phyloP scores from a whole-genome alignment of 1,284 basidiomycete species.

The Leccinum brunneo-olivaceum region DNA sequence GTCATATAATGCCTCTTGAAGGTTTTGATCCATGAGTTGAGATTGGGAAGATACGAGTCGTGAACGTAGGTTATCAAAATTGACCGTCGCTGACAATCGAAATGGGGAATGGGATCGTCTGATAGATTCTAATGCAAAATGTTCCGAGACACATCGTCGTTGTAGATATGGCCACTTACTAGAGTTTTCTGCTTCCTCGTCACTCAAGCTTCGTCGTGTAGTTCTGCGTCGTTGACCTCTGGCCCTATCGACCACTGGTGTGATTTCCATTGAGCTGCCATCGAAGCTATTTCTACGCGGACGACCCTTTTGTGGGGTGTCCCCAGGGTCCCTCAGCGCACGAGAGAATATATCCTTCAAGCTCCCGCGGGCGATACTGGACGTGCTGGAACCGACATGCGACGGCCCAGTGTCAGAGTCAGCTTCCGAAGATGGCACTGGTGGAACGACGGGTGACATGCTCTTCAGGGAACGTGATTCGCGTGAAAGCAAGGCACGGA shows the following conservation, averaged over 20 bases:
- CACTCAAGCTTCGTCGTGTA: slow-evolving; percentile 55
- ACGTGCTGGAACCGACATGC: slow-evolving; percentile 34
- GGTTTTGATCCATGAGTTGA: slow-evolving; percentile 31
- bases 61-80: slow-evolving; percentile 45
- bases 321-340: slow-evolving; percentile 53
- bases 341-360: slow-evolving; percentile 57
- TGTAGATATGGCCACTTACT: slow-evolving; percentile 37
- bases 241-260: slow-evolving; percentile 40
- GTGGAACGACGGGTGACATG: slow-evolving; percentile 29
- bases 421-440: slow-evolving; percentile 40
- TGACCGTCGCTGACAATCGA: slow-evolving; percentile 38
- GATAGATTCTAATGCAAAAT: slow-evolving; percentile 25
- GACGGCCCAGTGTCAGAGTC: slow-evolving; percentile 58
- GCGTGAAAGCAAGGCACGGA: slow-evolving; percentile 49
- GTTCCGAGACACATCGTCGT: slow-evolving; percentile 4
- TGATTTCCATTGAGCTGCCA: slow-evolving; percentile 53
- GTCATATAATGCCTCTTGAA: slow-evolving; percentile 27
- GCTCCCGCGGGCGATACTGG: slow-evolving; percentile 49
- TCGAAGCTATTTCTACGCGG: slow-evolving; percentile 49
- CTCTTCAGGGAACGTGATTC: slow-evolving; percentile 34
- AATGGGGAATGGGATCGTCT: slow-evolving; percentile 33
- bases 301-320: slow-evolving; percentile 48
- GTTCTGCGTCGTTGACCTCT: slow-evolving; percentile 42
- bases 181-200: slow-evolving; percentile 56
- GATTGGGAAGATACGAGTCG: slow-evolving; percentile 38